Conservation (phyloP, 2,329 filamentous ascomycete genomes). For the Pseudopyrenochaeta lycopersici region DNA sequence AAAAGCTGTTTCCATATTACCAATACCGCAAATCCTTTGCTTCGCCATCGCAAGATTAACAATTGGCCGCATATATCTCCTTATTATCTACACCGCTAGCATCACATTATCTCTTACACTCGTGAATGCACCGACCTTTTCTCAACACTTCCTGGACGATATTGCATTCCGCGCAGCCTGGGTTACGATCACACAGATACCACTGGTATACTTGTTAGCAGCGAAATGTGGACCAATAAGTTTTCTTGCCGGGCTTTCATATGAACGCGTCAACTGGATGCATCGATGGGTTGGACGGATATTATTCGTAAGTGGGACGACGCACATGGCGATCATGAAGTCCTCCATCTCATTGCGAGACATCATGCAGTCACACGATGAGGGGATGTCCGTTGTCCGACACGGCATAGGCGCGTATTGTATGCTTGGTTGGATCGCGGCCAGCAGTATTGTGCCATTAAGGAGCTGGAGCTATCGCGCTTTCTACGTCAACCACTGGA, state of each 20-base stretch:
- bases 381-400: slow-evolving; percentile 29
- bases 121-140: slow-evolving; percentile 32
- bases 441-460: slow-evolving; percentile 31
- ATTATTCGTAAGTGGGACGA: slow-evolving; percentile 36
- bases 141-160: slow-evolving; percentile 36
- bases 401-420: slow-evolving; percentile 36
- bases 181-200: slow-evolving; percentile 38
- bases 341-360: slow-evolving; percentile 29
- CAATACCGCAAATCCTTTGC: slow-evolving; percentile 4
- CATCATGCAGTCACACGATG: slow-evolving; percentile 26
- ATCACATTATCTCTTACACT: slow-evolving; percentile 19
- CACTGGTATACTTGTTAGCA: slow-evolving; percentile 36
- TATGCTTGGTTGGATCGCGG: slow-evolving; percentile 32
- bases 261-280: slow-evolving; percentile 35
- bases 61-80: slow-evolving; percentile 11
- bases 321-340: slow-evolving; percentile 37
- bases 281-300: slow-evolving; percentile 35
- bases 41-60: slow-evolving; percentile 2
- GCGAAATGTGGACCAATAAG: slow-evolving; percentile 35
- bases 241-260: slow-evolving; percentile 24
- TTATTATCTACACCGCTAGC: slow-evolving; percentile 11
- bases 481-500: slow-evolving; percentile 40
- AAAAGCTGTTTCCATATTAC: slow-evolving; percentile 10
- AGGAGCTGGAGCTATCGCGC: slow-evolving; percentile 32
- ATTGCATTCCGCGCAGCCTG: slow-evolving; percentile 42